These are phyloP conservation scores for Onygena corvina DNA, from an alignment of 2,329 filamentous ascomycete species.

Conservation along the genomic window DNA sequence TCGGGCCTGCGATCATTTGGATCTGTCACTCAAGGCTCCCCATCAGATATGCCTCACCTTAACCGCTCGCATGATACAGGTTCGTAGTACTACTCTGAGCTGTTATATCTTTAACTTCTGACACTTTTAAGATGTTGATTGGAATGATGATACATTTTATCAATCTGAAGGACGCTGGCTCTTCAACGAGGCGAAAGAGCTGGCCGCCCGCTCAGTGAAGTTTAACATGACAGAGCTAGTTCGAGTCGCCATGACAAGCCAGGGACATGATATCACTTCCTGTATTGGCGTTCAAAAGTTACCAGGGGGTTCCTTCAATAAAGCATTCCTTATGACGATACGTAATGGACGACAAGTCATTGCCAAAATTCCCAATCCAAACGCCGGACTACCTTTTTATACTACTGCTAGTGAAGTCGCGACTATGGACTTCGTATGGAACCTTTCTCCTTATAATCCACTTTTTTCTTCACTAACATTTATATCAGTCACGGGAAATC, in stretches of 20 bases:
- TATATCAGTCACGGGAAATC: background rate
- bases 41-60: too few species aligned
- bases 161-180: background rate
- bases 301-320: slow-evolving; percentile 12
- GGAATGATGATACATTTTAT: slow-evolving; percentile 13
- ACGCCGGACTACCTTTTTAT: slow-evolving; percentile 10
- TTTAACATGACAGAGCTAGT: slow-evolving; percentile 8
- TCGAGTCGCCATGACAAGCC: slow-evolving; percentile 1
- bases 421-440: slow-evolving; percentile 19
- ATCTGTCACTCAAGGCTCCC: too few species aligned
- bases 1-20: too few species aligned
- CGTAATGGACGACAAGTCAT: slow-evolving; percentile 7
- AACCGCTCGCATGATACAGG: too few species aligned
- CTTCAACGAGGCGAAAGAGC: slow-evolving; percentile 6
- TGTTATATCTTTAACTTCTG: too few species aligned
- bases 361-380: slow-evolving; percentile 10
- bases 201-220: slow-evolving; percentile 7
- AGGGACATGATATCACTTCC: background rate
- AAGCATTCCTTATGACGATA: slow-evolving; percentile 8
- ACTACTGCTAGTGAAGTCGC: slow-evolving; percentile 13
- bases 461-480: slow-evolving; percentile 4
- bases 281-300: slow-evolving; percentile 9
- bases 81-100: too few species aligned
- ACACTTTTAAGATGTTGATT: too few species aligned
- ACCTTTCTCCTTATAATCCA: too few species aligned